Base-by-base conservation (phyloP, 148 eudicot species). In the Silene uniflora region DNA sequence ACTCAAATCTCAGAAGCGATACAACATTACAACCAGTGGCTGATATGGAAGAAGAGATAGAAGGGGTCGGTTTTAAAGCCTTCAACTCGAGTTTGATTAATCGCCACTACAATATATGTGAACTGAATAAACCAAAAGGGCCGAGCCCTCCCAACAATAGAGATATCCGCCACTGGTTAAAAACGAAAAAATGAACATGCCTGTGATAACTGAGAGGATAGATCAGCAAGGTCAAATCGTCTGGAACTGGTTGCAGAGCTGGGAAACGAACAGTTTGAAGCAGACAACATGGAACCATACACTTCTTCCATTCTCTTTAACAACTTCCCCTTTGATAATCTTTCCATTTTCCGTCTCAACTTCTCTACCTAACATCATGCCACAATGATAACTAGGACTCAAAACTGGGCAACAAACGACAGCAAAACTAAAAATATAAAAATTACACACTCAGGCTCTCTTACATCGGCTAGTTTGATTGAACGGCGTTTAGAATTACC, bases 291-390 rank as follows among this genome's bases (percentile, higher is more conserved):
- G 17, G 87, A 76, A 42, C 88, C 89, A 67, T 80, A 91, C 67
- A 87, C 97, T 78, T 87, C 89, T 78, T 89, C 91, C 90, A 89
- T 88, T 82, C 87, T 88, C 77, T 89, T 82, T 39, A 88, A 64
- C 77, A 89, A 78, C 74, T 77, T 87, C 17, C 91, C 94, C 80
- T 85, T 91, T 24, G 98, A 89, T 17, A 93, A 47, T 55, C 92
- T 83, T 73, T 91, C 93, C 91, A 91, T 85, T 75, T 91, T 93
- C 85, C 80, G 83, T 80, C 86, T 87, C 80, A 89, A 76, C 17
- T 32, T 68, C 82, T 91, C 91, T 74, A 90, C 88, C 95, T 90
- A 84, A 78, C 22, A 60, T 23, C 18, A 59, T 14, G 8, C 75
- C 72, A 63, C 9, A 14, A 9, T 23, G 18, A 79, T 69, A 19